Percentiles rank a stretch among this genome's conserved stretches.
Evolutionary conservation across 2,329 filamentous ascomycete species (phyloP).

Genomic region (Colletotrichum sp.): DNA sequence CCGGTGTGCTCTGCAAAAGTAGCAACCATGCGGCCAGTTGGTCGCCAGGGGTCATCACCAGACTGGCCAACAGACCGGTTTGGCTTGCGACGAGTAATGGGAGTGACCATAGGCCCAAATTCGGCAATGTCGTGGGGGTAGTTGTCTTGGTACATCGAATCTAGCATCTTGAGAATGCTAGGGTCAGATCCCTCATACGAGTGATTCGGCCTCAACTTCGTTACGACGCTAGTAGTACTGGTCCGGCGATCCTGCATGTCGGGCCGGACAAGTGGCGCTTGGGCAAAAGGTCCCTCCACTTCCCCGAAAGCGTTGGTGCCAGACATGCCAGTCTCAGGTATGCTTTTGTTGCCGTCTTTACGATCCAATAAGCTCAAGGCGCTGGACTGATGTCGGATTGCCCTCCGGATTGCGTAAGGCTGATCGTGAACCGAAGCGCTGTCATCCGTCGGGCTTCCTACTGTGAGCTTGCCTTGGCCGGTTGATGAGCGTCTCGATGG

Average conservation of each 20-base stretch:
- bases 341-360: constrained; percentile 63
- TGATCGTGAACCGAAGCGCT: constrained; percentile 42
- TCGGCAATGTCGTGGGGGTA: constrained; percentile 69
- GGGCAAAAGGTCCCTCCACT: constrained; percentile 62
- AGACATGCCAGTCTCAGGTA: constrained; percentile 63
- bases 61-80: constrained; percentile 56
- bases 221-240: constrained; percentile 27
- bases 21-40: constrained; percentile 82
- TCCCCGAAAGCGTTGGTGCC: constrained; percentile 65
- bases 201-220: constrained; percentile 57
- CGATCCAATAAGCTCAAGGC: constrained; percentile 65
- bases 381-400: constrained; percentile 63
- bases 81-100: constrained; percentile 62
- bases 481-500: constrained; percentile 40
- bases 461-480: constrained; percentile 27
- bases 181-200: constrained; percentile 84
- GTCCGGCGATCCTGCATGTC: constrained; percentile 32
- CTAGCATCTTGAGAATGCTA: constrained; percentile 73
- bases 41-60: constrained; percentile 75
- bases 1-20: constrained; percentile 88
- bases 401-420: constrained; percentile 47
- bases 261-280: constrained; percentile 34
- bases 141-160: constrained; percentile 82
- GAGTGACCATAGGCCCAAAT: constrained; percentile 82
- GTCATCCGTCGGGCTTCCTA: constrained; percentile 35